Evolutionary conservation across 257 asterid genomes (phyloP).

Genomic region (Solanum verrucosum): DNA sequence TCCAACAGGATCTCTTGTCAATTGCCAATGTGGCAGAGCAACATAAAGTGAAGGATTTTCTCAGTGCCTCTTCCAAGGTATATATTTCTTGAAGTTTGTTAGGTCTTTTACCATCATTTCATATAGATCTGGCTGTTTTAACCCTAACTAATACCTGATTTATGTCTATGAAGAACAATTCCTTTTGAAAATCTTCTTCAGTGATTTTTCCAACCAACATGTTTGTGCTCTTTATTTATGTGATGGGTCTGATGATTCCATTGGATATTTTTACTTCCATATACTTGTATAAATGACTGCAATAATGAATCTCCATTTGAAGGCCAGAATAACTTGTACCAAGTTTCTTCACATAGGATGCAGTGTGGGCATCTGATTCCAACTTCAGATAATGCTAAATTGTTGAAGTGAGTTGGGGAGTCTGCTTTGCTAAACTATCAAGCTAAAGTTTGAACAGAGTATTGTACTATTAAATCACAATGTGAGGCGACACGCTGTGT

Average conservation of each 20-base stretch:
- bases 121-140: too few species aligned
- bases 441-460: background rate
- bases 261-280: background rate
- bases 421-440: background rate
- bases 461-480: background rate
- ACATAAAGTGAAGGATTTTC: too few species aligned
- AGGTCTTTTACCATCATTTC: too few species aligned
- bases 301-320: background rate
- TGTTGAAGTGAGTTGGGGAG: background rate
- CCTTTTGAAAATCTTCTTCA: constrained; percentile 86
- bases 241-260: background rate
- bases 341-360: background rate
- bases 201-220: constrained; percentile 32
- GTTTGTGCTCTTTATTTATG: constrained; percentile 1
- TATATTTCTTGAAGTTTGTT: too few species aligned
- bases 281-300: background rate
- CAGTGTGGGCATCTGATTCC: background rate
- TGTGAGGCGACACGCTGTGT: background rate
- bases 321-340: background rate
- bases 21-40: too few species aligned
- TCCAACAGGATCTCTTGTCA: too few species aligned
- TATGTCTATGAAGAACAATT: constrained; percentile 65
- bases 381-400: background rate
- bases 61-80: too few species aligned
- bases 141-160: constrained; percentile 17